A percentile compares a stretch with the other conserved stretches of the same genome.
Evolutionary conservation across 805 yeast genomes (phyloP).

Genomic region (Yarrowia bubula): DNA sequence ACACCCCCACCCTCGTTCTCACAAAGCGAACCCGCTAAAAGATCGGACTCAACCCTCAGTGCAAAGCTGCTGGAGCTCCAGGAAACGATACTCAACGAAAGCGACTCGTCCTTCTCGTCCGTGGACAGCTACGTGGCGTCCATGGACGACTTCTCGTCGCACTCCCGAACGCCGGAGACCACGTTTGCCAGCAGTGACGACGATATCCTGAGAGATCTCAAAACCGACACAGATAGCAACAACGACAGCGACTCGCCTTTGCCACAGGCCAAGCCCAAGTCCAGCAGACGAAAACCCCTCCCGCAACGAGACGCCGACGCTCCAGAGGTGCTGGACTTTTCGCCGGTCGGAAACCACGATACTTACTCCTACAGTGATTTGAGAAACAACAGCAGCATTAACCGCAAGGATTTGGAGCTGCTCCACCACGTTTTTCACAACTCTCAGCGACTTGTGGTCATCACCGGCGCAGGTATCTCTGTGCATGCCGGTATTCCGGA

Average conservation of each 20-base stretch:
- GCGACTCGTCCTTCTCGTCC: constrained; percentile 23
- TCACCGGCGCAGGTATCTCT: constrained; percentile 89
- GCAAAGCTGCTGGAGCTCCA: constrained; percentile 3
- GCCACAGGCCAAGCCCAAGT: constrained; percentile 17
- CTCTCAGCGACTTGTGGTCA: constrained; percentile 58
- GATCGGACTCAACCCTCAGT: background rate
- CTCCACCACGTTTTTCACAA: constrained; percentile 53
- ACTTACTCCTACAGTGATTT: background rate
- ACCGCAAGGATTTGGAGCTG: constrained; percentile 42
- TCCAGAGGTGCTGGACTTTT: background rate
- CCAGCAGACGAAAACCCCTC: constrained; percentile 15
- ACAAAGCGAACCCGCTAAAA: background rate
- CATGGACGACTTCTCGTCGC: background rate
- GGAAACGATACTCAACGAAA: constrained; percentile 23
- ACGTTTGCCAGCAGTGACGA: constrained; percentile 4
- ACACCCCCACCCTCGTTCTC: constrained; percentile 21
- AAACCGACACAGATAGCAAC: background rate
- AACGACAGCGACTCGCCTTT: background rate
- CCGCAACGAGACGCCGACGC: constrained; percentile 13
- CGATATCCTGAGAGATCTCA: background rate
- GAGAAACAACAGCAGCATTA: constrained; percentile 7
- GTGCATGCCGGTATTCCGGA: constrained; percentile 91
- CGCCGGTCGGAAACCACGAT: background rate
- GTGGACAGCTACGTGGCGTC: background rate
- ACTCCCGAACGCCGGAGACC: constrained; percentile 13